Evolutionary conservation across 495 filamentous ascomycete genomes (phyloP).

Genomic region (Neurospora terricola): DNA sequence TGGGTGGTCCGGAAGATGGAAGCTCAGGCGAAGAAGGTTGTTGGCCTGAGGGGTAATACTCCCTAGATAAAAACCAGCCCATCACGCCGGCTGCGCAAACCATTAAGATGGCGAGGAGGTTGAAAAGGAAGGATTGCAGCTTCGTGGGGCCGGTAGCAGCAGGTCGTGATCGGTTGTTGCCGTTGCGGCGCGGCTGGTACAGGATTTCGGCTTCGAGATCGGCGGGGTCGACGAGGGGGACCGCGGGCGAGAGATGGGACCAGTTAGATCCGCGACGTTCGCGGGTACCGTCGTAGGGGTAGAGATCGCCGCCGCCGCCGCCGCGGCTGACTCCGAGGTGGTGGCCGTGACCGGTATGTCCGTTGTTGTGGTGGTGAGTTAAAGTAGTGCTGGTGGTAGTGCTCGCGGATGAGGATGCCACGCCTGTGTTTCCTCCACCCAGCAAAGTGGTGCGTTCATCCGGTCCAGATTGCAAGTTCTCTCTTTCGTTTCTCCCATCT

Average conservation of each 20-base stretch:
- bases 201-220: background rate
- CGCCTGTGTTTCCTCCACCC: background rate
- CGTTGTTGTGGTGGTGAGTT: background rate
- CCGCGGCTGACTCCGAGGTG: background rate
- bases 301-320: background rate
- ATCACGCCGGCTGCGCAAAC: slow-evolving; percentile 74
- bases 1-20: slow-evolving; percentile 1
- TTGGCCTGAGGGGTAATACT: slow-evolving; percentile 16
- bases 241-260: slow-evolving; percentile 65
- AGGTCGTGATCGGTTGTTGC: background rate
- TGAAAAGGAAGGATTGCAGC: slow-evolving; percentile 57
- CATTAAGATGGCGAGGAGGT: slow-evolving; percentile 58
- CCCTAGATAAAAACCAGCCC: slow-evolving; percentile 70
- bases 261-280: slow-evolving; percentile 41
- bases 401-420: background rate
- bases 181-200: background rate
- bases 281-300: slow-evolving; percentile 11
- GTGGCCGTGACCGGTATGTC: background rate
- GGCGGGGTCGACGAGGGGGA: slow-evolving; percentile 49
- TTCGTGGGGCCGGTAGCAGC: slow-evolving; percentile 27
- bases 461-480: slow-evolving; percentile 2
- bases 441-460: slow-evolving; percentile 28
- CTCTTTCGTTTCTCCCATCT: background rate
- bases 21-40: background rate
- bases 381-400: background rate